A percentile compares a stretch with the other conserved stretches of the same genome.
Conservation (phyloP, 192 early-diverging fungal species). For the Rhizophagus sp. region DNA sequence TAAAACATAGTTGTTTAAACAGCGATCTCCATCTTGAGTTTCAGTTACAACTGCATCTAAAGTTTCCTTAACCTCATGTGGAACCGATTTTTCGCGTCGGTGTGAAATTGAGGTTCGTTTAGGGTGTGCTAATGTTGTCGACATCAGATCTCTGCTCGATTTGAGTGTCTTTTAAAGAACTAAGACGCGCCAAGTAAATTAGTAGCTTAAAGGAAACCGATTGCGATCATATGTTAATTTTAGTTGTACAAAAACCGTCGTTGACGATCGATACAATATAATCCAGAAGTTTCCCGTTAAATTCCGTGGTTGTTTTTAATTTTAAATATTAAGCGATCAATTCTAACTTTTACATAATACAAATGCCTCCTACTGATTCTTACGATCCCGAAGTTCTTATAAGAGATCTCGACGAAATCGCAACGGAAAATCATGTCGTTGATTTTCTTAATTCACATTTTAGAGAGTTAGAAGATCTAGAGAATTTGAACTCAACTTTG, state of each 20-base stretch:
- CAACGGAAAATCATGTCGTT: constrained; percentile 34
- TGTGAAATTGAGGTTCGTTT: background rate
- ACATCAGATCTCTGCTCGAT: background rate
- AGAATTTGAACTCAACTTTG: constrained; percentile 34
- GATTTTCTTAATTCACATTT: constrained; percentile 45
- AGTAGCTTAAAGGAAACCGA: background rate
- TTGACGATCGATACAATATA: too few relatives aligned
- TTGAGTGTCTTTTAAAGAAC: background rate
- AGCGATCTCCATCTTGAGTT: constrained; percentile 65
- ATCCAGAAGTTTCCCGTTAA: too few relatives aligned
- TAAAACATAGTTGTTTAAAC: constrained; percentile 84
- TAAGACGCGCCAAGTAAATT: background rate
- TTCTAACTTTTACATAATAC: too few relatives aligned
- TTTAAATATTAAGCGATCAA: too few relatives aligned
- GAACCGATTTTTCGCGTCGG: constrained; percentile 12
- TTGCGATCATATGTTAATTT: too few relatives aligned
- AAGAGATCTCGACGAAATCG: constrained; percentile 8
- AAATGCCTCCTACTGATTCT: background rate
- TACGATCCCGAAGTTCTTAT: background rate
- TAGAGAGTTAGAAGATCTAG: constrained; percentile 37
- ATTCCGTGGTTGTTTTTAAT: too few relatives aligned
- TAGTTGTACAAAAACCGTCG: too few relatives aligned
- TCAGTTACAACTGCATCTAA: constrained; percentile 67
- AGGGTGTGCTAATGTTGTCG: background rate
- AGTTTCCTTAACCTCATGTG: constrained; percentile 18